Evolutionary conservation across 768 basidiomycete genomes (phyloP), one percentile per base, ranked within the genome.

Genomic region (Pulveroboletus sp.): DNA sequence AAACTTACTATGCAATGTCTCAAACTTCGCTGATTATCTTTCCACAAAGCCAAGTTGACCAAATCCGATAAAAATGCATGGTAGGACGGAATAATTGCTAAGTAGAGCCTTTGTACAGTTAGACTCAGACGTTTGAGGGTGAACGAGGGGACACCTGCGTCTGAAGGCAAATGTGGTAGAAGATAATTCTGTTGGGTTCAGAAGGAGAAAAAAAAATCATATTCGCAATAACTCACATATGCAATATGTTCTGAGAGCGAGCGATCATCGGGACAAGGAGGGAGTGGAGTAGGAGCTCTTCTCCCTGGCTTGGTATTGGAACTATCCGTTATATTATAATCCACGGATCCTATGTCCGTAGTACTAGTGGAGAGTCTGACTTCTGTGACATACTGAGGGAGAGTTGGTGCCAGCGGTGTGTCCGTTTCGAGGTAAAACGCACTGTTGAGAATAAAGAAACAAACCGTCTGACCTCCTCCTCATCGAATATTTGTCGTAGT

Each of bases 391-490:
- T 82, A 76, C 83, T 85, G 33, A 24, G 28, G 24, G 28, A 21
- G 14, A 0, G 26, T 54, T 43, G 45, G 54, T 43, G 27, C 32
- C 26, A 31, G 36, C 2, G 12, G 12, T 31, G 42, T 31, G 31
- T 8, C 31, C 27, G 38, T 49, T 33, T 42, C 24, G 27, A 48
- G 41, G 39, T 42, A 50, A n/a, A 40, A 69, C 76, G 62, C 59
- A 83, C 83, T 32, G 74, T 70, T 37, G 81, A 78, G 64, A 86
- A 86, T n/a, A 85, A 60, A 39, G 68, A 60, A 27, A 86, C 65
- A 60, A 82, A 85, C 26, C 80, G 69, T 14, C 80, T 73, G 12
- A 84, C 77, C 67, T 85, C 82, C 60, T 84, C 82, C 46, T 78
- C 73, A 24, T 86, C 83, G 52, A 80, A 85, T 26, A 81, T 57